Evolutionary conservation across 352 stramenopile species (phyloP), one percentile per base, ranked within the genome.

Genomic region (Saprolegnia parasitica): DNA sequence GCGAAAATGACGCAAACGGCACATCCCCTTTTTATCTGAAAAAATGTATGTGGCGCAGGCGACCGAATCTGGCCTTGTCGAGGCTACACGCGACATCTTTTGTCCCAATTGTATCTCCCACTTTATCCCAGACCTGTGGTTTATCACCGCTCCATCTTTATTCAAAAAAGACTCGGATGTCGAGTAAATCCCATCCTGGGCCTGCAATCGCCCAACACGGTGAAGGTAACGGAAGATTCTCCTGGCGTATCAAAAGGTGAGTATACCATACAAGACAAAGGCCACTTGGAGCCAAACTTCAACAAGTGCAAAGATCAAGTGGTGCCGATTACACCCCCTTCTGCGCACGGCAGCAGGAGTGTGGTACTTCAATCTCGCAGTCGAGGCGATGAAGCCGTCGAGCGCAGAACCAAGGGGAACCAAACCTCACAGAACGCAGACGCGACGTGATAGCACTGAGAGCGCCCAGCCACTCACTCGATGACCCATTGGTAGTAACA

Each of bases 271-370:
- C 18, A 49, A 49, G 42, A 49, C 18, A 3, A 49, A 10, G 42
- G 11, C 13, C 11, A 11, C 42, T n/a, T n/a, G 42, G 13, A 1
- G 18, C 10, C 8, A n/a, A n/a, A n/a, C 42, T 49, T 49, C 42
- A 49, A 49, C 42, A 49, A 49, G 42, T 49, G 42, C 42, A 49
- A 49, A 49, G 42, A 49, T 49, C 42, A 49, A 49, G 42, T 49
- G 8, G 42, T 1, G 18, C 11, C 42, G 42, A n/a, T 49, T 49
- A 49, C 42, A 49, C 42, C 42, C 42, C 42, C 42, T n/a, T n/a
- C 13, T 49, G 29, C 29, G 29, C 29, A 35, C 29, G 29, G 29
- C 29, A 35, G 2, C 29, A 35, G 29, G 2, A 35, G 29, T 35
- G 29, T 35, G 29, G 29, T 35, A 35, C 29, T 35, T 35, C 29